A percentile compares a stretch with the other conserved stretches of the same genome.
Conservation (phyloP, 495 filamentous ascomycete species). For the Penicillium salamii region DNA sequence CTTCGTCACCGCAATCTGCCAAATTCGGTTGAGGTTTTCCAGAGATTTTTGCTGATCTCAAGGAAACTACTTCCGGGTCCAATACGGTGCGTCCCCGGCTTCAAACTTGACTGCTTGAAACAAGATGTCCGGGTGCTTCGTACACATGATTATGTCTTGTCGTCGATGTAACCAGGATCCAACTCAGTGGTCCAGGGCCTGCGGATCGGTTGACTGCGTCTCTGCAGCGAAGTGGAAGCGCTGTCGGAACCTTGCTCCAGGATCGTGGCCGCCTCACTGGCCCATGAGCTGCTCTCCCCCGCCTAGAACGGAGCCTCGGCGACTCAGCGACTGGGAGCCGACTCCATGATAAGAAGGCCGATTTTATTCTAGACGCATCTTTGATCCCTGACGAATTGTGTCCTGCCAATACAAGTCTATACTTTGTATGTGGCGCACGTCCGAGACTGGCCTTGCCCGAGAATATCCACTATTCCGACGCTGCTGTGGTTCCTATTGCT, state of each 20-base stretch:
- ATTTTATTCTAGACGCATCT: background rate
- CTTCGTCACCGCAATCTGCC: background rate
- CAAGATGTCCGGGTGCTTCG: too few relatives aligned
- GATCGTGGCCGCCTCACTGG: background rate
- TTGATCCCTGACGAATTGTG: background rate
- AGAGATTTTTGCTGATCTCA: background rate
- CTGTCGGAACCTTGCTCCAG: background rate
- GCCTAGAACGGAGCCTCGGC: too few relatives aligned
- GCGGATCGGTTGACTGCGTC: slow-evolving; percentile 9
- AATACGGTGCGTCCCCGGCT: too few relatives aligned
- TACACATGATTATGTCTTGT: too few relatives aligned
- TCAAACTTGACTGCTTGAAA: too few relatives aligned
- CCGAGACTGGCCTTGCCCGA: background rate
- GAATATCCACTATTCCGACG: background rate
- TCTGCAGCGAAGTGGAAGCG: background rate
- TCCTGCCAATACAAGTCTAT: too few relatives aligned
- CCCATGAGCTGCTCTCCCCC: background rate
- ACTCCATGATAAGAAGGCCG: background rate
- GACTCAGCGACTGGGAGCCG: background rate
- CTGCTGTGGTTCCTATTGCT: background rate
- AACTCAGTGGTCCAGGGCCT: slow-evolving; percentile 6
- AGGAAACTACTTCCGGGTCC: slow-evolving; percentile 4
- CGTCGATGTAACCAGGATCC: slow-evolving; percentile 12
- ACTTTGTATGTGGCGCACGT: background rate
- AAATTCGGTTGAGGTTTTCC: background rate